Conservation (phyloP, 768 basidiomycete genomes). For the Suillus hirtellus region DNA sequence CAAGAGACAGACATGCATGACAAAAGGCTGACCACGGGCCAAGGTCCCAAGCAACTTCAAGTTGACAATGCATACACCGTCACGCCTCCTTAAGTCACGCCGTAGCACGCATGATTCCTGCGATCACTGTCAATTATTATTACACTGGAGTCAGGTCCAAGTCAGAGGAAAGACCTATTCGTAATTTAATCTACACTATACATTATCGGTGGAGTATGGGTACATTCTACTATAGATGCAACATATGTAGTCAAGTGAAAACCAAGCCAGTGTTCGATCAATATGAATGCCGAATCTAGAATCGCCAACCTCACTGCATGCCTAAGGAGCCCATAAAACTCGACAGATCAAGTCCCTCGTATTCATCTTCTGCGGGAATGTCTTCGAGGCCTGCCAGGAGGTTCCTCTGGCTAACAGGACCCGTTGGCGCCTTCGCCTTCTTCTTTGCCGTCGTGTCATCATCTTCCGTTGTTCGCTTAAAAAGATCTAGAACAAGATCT, state of each 20-base stretch:
- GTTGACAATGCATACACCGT: too few relatives aligned
- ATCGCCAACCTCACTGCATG: conserved; percentile 35
- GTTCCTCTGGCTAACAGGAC: conserved; percentile 75
- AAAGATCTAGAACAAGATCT: conserved; percentile 92
- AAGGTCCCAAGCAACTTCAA: too few relatives aligned
- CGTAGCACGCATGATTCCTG: too few relatives aligned
- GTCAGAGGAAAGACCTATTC: not conserved
- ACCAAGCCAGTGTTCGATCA: conserved; percentile 16
- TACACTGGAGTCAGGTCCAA: not conserved
- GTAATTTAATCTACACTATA: conserved; percentile 31
- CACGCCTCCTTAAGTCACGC: not conserved
- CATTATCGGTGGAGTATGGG: conserved; percentile 33
- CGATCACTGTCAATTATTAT: not conserved
- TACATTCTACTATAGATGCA: conserved; percentile 37
- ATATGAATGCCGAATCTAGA: conserved; percentile 17
- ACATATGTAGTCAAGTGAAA: conserved; percentile 27
- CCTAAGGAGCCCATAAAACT: conserved; percentile 87
- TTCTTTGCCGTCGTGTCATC: conserved; percentile 63
- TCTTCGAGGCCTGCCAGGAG: conserved; percentile 89
- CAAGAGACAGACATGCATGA: not conserved
- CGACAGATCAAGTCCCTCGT: conserved; percentile 81
- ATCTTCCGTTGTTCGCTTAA: conserved; percentile 74
- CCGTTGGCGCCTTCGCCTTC: conserved; percentile 50
- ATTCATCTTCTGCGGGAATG: conserved; percentile 90
- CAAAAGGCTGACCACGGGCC: not conserved